These are phyloP conservation scores for Lenzites betulinus DNA, from an alignment of 768 basidiomycete species.

Conservation along the genomic window DNA sequence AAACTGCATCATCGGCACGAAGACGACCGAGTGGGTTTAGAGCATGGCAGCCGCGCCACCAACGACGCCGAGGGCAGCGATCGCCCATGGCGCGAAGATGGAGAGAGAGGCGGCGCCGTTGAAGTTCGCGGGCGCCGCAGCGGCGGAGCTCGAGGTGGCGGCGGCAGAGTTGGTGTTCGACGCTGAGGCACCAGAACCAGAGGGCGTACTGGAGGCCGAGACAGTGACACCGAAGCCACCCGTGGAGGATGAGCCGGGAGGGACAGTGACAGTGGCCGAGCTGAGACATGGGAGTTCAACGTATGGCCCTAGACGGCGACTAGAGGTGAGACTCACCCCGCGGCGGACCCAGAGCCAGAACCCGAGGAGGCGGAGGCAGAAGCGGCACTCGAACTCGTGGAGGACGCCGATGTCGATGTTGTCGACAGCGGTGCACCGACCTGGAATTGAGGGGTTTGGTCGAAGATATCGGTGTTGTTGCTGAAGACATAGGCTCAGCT, in stretches of 20 bases:
- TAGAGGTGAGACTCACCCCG: not conserved
- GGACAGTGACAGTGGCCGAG: not conserved
- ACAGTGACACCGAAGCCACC: constrained; percentile 23
- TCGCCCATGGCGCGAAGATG: constrained; percentile 34
- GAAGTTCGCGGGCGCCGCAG: constrained; percentile 35
- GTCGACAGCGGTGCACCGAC: constrained; percentile 34
- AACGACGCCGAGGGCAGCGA: constrained; percentile 44
- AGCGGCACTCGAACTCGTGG: constrained; percentile 22
- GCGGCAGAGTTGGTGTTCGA: constrained; percentile 17
- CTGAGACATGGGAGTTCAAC: not conserved
- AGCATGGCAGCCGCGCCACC: constrained; percentile 51
- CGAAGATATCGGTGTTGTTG: constrained; percentile 48
- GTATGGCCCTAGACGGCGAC: too few species aligned
- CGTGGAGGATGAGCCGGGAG: constrained; percentile 17
- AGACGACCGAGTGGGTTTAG: too few species aligned
- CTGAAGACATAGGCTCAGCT: constrained; percentile 20
- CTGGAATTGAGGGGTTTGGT: constrained; percentile 43
- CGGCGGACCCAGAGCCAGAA: constrained; percentile 20
- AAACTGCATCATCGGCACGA: too few species aligned
- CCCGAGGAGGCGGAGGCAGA: constrained; percentile 19
- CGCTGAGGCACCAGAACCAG: constrained; percentile 21
- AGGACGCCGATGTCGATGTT: constrained; percentile 16
- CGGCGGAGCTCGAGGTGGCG: constrained; percentile 32
- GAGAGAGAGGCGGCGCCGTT: constrained; percentile 29
- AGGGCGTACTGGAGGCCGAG: constrained; percentile 15